Conservation (phyloP, 2,329 filamentous ascomycete genomes). For the Aspergillus pseudoglaucus region DNA sequence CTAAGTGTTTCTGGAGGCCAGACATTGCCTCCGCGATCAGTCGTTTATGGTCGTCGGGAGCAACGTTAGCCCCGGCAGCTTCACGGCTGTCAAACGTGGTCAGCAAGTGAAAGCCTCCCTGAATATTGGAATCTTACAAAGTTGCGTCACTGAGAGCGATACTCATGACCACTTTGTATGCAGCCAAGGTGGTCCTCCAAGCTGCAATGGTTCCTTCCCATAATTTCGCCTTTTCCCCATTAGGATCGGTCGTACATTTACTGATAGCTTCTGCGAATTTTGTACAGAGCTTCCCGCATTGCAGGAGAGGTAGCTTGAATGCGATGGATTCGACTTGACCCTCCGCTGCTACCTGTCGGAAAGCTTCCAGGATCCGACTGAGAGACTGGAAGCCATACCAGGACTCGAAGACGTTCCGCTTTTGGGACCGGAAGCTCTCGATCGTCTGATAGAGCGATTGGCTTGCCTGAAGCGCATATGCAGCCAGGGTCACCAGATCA, state of each 20-base stretch:
- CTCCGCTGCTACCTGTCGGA: slow-evolving; percentile 7
- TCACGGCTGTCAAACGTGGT: slow-evolving; percentile 10
- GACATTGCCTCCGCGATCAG: slow-evolving; percentile 28
- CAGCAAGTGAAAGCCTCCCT: background rate
- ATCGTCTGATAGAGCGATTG: slow-evolving; percentile 15
- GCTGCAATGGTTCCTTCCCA: slow-evolving; percentile 16
- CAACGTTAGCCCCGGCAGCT: slow-evolving; percentile 12
- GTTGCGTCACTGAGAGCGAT: slow-evolving; percentile 21
- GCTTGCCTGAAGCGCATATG: slow-evolving; percentile 18
- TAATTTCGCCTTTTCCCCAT: slow-evolving; percentile 9
- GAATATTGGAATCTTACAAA: slow-evolving; percentile 14
- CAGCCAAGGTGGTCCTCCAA: slow-evolving; percentile 13
- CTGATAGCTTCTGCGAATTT: slow-evolving; percentile 12
- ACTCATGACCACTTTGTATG: slow-evolving; percentile 21
- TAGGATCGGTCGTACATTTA: slow-evolving; percentile 11
- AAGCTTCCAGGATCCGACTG: slow-evolving; percentile 8
- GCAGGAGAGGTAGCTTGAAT: slow-evolving; percentile 16
- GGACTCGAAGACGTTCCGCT: slow-evolving; percentile 14
- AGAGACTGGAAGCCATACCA: slow-evolving; percentile 14
- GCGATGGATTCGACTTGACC: slow-evolving; percentile 10
- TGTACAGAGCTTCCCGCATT: slow-evolving; percentile 15
- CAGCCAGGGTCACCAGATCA: slow-evolving; percentile 13
- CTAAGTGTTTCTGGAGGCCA: slow-evolving; percentile 29
- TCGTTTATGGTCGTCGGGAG: slow-evolving; percentile 26
- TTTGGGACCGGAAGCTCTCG: slow-evolving; percentile 12